A percentile compares a stretch with the other conserved stretches of the same genome.
These are phyloP conservation scores for Leccinum pellstonianum DNA, from an alignment of 768 basidiomycete genomes.

Conservation along the genomic window DNA sequence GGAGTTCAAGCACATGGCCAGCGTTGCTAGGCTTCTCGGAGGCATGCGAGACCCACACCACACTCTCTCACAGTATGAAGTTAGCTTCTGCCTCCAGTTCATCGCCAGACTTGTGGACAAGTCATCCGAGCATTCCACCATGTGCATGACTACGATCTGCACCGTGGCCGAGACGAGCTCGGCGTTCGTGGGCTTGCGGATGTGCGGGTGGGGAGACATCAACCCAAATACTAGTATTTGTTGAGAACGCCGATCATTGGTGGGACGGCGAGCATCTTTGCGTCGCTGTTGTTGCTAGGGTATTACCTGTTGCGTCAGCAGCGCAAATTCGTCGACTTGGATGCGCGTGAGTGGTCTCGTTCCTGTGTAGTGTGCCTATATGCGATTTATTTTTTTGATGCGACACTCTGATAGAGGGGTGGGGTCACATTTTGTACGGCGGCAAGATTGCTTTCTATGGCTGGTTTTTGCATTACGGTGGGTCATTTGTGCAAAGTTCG, in stretches of 20 bases:
- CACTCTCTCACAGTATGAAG: conserved; percentile 45
- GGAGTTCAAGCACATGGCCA: conserved; percentile 54
- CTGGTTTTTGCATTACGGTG: conserved; percentile 89
- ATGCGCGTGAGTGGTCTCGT: conserved; percentile 56
- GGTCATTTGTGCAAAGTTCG: conserved; percentile 26
- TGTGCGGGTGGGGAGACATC: conserved; percentile 95
- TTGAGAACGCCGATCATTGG: conserved; percentile 84
- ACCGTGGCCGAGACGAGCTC: conserved; percentile 42
- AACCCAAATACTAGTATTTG: conserved; percentile 85
- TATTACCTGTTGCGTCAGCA: conserved; percentile 82
- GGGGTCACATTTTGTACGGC: conserved; percentile 94
- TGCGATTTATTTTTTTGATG: neutral
- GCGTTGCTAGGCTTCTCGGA: conserved; percentile 38
- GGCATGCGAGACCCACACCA: conserved; percentile 35
- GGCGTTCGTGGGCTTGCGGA: conserved; percentile 80
- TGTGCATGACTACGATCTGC: conserved; percentile 45
- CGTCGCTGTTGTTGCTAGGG: conserved; percentile 50
- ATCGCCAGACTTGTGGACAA: conserved; percentile 44
- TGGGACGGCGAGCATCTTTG: conserved; percentile 61
- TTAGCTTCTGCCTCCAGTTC: conserved; percentile 49
- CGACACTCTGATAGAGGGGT: conserved; percentile 57
- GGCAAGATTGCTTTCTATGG: conserved; percentile 89
- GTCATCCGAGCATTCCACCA: conserved; percentile 52
- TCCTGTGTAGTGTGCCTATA: neutral
- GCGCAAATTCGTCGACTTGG: conserved; percentile 90